A percentile compares a stretch with the other conserved stretches of the same genome.
These are phyloP conservation scores for Fonsecaea pedrosoi DNA, from an alignment of 2,329 filamentous ascomycete genomes.

Conservation along the genomic window DNA sequence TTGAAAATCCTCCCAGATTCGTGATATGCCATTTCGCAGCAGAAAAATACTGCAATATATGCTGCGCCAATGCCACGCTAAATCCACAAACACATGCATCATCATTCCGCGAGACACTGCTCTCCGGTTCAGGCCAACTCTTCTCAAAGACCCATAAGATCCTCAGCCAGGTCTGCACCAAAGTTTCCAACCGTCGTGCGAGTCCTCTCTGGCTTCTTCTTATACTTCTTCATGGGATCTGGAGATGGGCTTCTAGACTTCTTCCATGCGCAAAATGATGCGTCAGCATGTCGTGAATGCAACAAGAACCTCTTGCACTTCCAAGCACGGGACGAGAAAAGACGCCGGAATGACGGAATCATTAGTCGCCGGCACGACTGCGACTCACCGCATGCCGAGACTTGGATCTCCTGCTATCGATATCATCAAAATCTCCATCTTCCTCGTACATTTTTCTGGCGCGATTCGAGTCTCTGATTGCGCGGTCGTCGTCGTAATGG, in stretches of 20 bases:
- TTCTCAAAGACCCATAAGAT: slow-evolving; percentile 16
- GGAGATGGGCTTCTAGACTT: slow-evolving; percentile 14
- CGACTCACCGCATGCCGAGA: slow-evolving; percentile 34
- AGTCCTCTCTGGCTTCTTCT: slow-evolving; percentile 23
- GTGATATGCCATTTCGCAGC: not conserved
- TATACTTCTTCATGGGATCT: slow-evolving; percentile 7
- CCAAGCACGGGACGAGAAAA: not conserved
- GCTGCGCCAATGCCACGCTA: not conserved
- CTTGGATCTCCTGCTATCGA: slow-evolving; percentile 14
- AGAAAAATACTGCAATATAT: not conserved
- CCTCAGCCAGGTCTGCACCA: slow-evolving; percentile 17
- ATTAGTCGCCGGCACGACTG: slow-evolving; percentile 26
- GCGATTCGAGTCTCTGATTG: slow-evolving; percentile 28
- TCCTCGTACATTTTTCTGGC: slow-evolving; percentile 28
- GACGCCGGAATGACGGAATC: slow-evolving; percentile 4
- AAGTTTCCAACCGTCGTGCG: slow-evolving; percentile 22
- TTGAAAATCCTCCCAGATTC: not conserved
- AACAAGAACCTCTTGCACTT: not conserved
- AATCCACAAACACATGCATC: not conserved
- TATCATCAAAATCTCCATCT: slow-evolving; percentile 12
- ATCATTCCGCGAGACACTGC: not conserved
- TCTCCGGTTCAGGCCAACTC: not conserved
- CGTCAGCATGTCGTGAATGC: slow-evolving; percentile 17
- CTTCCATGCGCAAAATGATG: slow-evolving; percentile 6
- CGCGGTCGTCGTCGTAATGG: slow-evolving; percentile 29